phyloP scores from a whole-genome alignment of 179 eudicot genomes.

The Beta macrorhiza region DNA sequence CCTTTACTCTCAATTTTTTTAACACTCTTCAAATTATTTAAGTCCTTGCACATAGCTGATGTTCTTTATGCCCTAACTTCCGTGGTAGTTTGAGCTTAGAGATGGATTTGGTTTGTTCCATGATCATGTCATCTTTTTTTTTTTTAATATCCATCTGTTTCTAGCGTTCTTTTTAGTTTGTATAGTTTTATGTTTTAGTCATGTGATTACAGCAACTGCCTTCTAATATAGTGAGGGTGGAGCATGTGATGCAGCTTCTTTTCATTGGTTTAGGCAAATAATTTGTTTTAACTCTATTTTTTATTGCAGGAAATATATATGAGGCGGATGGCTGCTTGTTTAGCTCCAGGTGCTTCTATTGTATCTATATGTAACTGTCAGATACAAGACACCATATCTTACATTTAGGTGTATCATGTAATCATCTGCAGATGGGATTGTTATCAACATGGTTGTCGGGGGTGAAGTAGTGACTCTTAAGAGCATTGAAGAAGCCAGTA shows the following conservation, averaged over 20 bases:
- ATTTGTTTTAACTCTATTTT: conserved; percentile 4
- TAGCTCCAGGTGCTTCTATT: conserved; percentile 61
- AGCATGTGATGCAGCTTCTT: neutral
- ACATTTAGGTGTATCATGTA: neutral
- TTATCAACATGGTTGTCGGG: conserved; percentile 89
- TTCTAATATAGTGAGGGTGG: neutral
- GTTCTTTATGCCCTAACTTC: neutral
- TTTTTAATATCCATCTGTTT: neutral
- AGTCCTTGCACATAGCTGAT: neutral
- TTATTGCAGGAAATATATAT: conserved; percentile 64
- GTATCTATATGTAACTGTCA: neutral
- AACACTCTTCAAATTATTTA: neutral
- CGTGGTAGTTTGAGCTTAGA: neutral
- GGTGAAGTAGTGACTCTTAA: conserved; percentile 82
- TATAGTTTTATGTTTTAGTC: neutral
- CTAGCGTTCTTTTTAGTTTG: neutral
- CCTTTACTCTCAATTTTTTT: neutral
- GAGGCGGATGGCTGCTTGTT: conserved; percentile 76
- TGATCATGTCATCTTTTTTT: neutral
- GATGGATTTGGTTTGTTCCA: no score
- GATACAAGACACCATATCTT: neutral
- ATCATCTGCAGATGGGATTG: conserved; percentile 61
- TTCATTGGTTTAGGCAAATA: neutral
- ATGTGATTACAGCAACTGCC: neutral
- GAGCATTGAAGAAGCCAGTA: conserved; percentile 75